Conservation (phyloP, 1,139 yeast species). For the Groenewaldozyma sp. region DNA sequence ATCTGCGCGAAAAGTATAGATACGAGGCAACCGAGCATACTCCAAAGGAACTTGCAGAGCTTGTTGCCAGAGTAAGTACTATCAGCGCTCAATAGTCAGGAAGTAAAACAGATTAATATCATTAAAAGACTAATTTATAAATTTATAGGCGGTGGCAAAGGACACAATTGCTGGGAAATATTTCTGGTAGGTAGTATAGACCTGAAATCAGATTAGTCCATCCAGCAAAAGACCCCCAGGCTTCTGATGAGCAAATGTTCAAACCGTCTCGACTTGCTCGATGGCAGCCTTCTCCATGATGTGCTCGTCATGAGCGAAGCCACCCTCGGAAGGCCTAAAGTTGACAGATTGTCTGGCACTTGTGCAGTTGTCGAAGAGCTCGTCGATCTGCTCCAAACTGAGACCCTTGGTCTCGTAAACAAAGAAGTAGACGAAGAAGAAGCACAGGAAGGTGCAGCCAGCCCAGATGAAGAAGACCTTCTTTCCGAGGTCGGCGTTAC, state of each 20-base stretch:
- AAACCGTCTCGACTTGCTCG: constrained; percentile 3
- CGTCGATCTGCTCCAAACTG: constrained; percentile 65
- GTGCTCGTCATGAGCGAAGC: constrained; percentile 4
- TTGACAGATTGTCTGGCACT: constrained; percentile 5
- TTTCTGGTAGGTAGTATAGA: no score
- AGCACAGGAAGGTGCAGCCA: constrained; percentile 14
- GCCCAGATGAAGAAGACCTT: constrained; percentile 69
- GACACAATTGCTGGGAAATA: no score
- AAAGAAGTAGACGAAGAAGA: constrained; percentile 52
- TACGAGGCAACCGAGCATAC: background rate
- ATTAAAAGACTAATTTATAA: no score
- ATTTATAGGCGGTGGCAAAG: no score
- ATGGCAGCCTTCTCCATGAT: constrained; percentile 1
- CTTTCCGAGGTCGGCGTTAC: constrained; percentile 52
- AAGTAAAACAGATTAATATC: no score
- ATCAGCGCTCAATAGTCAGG: no score
- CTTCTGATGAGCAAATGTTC: no score
- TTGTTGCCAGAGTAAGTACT: no score
- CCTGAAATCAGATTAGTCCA: no score
- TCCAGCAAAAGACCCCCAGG: no score
- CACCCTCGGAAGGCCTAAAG: constrained; percentile 6
- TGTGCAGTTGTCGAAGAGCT: constrained; percentile 30
- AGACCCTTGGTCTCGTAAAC: constrained; percentile 68
- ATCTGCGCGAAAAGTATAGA: background rate
- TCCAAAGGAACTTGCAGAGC: background rate